phyloP scores from a whole-genome alignment of 1,284 basidiomycete species.

The Leccinum brunneo-olivaceum region DNA sequence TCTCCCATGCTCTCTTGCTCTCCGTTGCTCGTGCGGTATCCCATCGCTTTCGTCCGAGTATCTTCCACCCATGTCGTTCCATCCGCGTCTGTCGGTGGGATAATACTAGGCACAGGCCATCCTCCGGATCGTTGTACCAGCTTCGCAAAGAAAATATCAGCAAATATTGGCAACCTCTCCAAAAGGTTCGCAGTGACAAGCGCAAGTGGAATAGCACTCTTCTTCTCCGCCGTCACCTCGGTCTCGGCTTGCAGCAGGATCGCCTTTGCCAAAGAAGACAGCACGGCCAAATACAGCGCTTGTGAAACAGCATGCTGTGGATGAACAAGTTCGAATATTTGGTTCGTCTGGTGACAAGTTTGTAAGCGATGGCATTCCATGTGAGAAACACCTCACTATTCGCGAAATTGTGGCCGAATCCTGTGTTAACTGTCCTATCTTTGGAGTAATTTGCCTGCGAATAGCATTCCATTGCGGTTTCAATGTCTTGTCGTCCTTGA shows the following conservation, averaged over 20 bases:
- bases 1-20: conserved; percentile 51
- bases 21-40: conserved; percentile 42
- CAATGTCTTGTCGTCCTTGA: conserved; percentile 58
- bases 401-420: conserved; percentile 62
- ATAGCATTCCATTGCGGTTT: conserved; percentile 56
- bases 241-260: conserved; percentile 92
- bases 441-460: conserved; percentile 84
- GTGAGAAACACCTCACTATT: conserved; percentile 48
- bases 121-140: conserved; percentile 76
- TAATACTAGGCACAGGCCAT: conserved; percentile 55
- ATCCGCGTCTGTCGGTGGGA: conserved; percentile 46
- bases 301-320: conserved; percentile 34
- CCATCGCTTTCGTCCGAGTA: conserved; percentile 62
- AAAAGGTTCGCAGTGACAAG: conserved; percentile 51
- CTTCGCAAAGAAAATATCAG: conserved; percentile 77
- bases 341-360: conserved; percentile 47
- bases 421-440: conserved; percentile 89
- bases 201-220: conserved; percentile 79
- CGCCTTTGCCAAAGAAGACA: conserved; percentile 84
- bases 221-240: conserved; percentile 87
- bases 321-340: conserved; percentile 52
- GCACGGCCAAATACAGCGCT: conserved; percentile 65
- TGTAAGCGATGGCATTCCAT: conserved; percentile 6
- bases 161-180: conserved; percentile 39
- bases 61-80: conserved; percentile 45